Percentiles rank a stretch among this genome's conserved stretches.
Evolutionary conservation across 1,139 yeast species (phyloP).

Genomic region (Candida sp.): DNA sequence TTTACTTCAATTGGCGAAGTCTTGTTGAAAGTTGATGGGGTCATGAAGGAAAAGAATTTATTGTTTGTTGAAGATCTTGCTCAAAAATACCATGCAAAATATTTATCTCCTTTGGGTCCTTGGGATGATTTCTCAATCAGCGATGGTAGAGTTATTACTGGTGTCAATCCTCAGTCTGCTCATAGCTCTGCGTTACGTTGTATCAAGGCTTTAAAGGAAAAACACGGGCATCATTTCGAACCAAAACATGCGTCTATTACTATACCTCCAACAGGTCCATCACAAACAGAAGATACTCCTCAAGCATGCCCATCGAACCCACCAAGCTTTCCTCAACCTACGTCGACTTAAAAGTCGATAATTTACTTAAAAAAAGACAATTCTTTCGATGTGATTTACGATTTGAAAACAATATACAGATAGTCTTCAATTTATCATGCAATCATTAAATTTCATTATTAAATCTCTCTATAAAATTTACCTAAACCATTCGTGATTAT

Average conservation of each 20-base stretch:
- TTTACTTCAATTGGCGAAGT: constrained; percentile 58
- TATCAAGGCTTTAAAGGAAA: constrained; percentile 1
- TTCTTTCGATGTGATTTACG: no score
- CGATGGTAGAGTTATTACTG: constrained; percentile 59
- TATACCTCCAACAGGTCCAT: background rate
- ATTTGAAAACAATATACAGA: no score
- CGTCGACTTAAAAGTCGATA: background rate
- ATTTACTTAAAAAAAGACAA: no score
- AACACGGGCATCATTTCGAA: background rate
- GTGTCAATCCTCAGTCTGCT: constrained; percentile 64
- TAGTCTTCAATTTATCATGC: no score
- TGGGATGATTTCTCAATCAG: constrained; percentile 49
- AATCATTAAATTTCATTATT: background rate
- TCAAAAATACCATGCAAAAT: constrained; percentile 39
- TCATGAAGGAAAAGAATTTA: constrained; percentile 30
- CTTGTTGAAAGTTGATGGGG: constrained; percentile 29
- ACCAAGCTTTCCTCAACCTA: background rate
- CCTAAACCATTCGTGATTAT: no score
- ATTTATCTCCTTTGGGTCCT: constrained; percentile 44
- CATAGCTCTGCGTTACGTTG: constrained; percentile 36
- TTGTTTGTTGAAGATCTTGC: constrained; percentile 33
- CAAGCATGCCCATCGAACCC: background rate
- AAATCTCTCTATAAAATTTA: background rate
- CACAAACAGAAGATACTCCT: background rate
- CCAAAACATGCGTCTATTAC: background rate